Base-by-base conservation (phyloP, 2,329 filamentous ascomycete species). In the Alternaria angustiovoidea region DNA sequence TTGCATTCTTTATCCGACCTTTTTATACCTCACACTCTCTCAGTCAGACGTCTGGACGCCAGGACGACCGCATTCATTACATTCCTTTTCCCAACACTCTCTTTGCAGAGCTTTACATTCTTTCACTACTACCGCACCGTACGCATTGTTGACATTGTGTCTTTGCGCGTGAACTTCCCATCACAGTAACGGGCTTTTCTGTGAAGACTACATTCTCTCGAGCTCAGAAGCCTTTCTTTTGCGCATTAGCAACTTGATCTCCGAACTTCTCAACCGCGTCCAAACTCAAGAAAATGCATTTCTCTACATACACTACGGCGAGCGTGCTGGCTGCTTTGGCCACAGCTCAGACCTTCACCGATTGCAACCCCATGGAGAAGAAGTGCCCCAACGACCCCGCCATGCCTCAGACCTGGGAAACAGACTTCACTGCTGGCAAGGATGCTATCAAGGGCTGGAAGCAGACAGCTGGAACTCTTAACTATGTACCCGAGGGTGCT, bases 341-440 rank as follows among this genome's bases (percentile, higher is more conserved):
- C 57, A 72, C 64, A n/a, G 81, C 77, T 26, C 81, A 83, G 66
- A 83, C 81, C 54, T 82, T 77, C 62, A 81, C 80, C 20, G 73
- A 78, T 53, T 83, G 81, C 72, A 76, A 83, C 62, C 81, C 81
- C 7, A 78, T 69, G 39, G 70, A 79, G 63, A 80, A 81, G 67
- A 71, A 74, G 6, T 84, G 82, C 66, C 78, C 81, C n/a, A 72
- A 79, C 51, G 73, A 84, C 66, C 74, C 79, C 12, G 81, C 80
- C 57, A 75, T 83, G 56, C 75, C 78, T 46, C 72, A 72, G 46
- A 78, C 66, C 28, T 74, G 79, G 63, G 71, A 75, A 32, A 79
- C 79, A 57, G 80, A 83, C 65, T 84, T 83, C 73, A 81, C 77
- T 41, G 70, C 74, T 28, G 81, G 79, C 42, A 69, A 72, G 54